Conservation (phyloP, 2,329 filamentous ascomycete genomes). For the Colletotrichum camelliae region DNA sequence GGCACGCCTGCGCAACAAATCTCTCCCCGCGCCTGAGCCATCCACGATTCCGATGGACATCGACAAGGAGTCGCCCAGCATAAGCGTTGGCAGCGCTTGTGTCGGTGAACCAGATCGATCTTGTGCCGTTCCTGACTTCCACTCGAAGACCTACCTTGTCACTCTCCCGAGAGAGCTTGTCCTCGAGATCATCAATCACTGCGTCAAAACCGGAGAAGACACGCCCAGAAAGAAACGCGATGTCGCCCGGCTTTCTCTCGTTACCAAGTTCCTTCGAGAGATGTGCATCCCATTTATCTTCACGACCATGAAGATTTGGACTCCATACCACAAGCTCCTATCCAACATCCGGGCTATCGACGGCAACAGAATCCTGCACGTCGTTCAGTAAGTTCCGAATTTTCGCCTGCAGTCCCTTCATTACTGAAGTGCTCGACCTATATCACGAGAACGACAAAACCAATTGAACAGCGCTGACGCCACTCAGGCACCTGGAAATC, state of each 20-base stretch:
- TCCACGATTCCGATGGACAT: fast-evolving
- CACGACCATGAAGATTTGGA: fast-evolving
- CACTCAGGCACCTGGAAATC: background rate
- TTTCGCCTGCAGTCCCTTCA: too few relatives aligned
- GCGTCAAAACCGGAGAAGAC: background rate
- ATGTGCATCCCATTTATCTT: background rate
- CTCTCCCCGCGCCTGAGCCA: fast-evolving
- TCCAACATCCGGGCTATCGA: fast-evolving
- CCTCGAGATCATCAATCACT: background rate
- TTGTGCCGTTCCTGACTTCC: background rate
- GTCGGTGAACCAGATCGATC: fast-evolving
- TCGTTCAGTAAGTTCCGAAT: background rate
- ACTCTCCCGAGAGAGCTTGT: background rate
- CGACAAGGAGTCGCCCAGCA: background rate
- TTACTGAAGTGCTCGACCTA: background rate
- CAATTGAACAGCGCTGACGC: background rate
- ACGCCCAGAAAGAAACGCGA: background rate
- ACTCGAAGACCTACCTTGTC: background rate
- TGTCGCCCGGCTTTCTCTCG: background rate
- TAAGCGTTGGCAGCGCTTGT: background rate
- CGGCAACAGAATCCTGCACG: fast-evolving
- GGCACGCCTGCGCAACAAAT: background rate
- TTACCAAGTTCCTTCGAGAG: background rate
- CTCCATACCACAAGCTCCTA: fast-evolving
- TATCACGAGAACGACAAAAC: too few relatives aligned